phyloP scores from a whole-genome alignment of 2,329 filamentous ascomycete genomes.

The Aureobasidium sp. region DNA sequence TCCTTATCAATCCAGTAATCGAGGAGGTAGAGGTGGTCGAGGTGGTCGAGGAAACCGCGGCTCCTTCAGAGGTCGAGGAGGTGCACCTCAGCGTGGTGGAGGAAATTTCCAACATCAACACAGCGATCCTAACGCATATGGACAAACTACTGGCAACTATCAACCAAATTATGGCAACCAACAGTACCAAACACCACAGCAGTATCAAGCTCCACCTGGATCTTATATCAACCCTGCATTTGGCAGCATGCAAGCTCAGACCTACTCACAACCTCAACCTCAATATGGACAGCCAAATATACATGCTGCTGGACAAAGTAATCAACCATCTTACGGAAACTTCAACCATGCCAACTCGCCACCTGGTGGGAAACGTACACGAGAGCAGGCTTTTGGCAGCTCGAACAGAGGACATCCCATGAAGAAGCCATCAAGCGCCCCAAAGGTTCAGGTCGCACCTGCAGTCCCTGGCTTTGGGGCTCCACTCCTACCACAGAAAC shows the following conservation, averaged over 20 bases:
- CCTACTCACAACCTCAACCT: neutral
- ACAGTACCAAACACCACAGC: neutral
- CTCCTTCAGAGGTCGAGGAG: conserved; percentile 20
- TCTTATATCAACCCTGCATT: conserved; percentile 26
- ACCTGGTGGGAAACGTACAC: conserved; percentile 4
- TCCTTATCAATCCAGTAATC: conserved; percentile 24
- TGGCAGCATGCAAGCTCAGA: neutral
- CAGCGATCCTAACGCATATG: neutral
- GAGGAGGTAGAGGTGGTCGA: conserved; percentile 25
- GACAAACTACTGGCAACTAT: conserved; percentile 7
- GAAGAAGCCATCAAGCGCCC: conserved; percentile 15
- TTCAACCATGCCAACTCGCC: neutral
- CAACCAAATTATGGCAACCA: conserved; percentile 1
- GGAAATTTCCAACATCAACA: neutral
- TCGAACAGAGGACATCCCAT: conserved; percentile 15
- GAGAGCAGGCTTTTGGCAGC: conserved; percentile 9
- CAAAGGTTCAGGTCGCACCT: conserved; percentile 22
- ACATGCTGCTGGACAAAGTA: neutral
- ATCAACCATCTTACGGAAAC: neutral
- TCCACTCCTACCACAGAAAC: conserved; percentile 18
- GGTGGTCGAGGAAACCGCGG: conserved; percentile 22
- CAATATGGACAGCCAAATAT: neutral
- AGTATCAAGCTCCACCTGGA: conserved; percentile 21
- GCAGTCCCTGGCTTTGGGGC: conserved; percentile 28
- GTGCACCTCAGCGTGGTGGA: neutral